Evolutionary conservation across 208 protist genomes (phyloP), one percentile per base, ranked within the genome.

Genomic region (Crithidia expoeki): DNA sequence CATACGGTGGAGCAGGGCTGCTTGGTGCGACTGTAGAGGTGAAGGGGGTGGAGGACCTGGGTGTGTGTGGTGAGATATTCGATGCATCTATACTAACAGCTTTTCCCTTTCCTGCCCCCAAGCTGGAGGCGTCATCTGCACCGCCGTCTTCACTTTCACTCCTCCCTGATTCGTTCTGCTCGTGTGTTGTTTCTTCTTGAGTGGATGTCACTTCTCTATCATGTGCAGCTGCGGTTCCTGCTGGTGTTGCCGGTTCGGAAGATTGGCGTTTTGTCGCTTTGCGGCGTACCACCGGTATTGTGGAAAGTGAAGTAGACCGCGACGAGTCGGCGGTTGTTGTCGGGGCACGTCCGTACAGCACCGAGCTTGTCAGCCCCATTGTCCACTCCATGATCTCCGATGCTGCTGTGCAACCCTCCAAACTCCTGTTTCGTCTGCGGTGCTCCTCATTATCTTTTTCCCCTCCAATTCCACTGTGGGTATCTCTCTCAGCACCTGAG

Each of bases 281-380:
- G 3, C 33, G 61, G 4, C 44, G 61, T 23, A 67, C 10, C 47
- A 55, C 47, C 23, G 46, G 61, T 1, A 25, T 57, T 4, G 61
- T 57, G 5, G 47, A 55, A 23, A 57, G 34, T 2, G 61, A 67
- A 0, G 61, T 57, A 9, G 61, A 67, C 4, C 21, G 49, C 11
- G 61, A 57, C n/a, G 46, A 67, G 58, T 34, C 42, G 58, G 44
- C 42, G 11, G 58, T 64, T 6, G 32, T 42, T 4, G 61, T 46
- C 12, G 46, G 10, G 47, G 61, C 47, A 16, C 49, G 61, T 4
- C 61, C 34, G 61, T 57, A 67, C 33, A 57, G 21, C 61, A 57
- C 28, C 21, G 61, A 57, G 47, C 47, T 67, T 12, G 61, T 67
- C 61, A 67, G 61, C 49, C 61, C 61, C 61, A 57, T 57, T 33